Base-by-base conservation (phyloP, 208 protist genomes). In the Acanthamoeba culbertsoni region DNA sequence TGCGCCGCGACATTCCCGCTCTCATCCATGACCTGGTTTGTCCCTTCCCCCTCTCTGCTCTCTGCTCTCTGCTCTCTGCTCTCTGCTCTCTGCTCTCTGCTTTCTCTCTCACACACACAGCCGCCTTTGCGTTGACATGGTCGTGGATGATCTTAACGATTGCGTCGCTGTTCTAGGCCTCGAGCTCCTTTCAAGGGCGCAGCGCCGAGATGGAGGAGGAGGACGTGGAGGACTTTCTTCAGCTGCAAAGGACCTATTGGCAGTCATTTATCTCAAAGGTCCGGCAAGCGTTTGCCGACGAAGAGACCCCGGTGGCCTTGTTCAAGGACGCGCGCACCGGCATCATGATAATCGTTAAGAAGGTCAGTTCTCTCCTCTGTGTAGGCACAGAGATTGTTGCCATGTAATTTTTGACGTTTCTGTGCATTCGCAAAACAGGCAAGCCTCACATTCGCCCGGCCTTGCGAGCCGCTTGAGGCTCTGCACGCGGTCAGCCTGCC, bases 381-480 rank as follows among this genome's bases (percentile, higher is more conserved):
- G 6, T 5, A 40, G 20, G 12, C 63, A 57, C 26, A 18, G 1
- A 18, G 18, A 63, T 6, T 35, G 45, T 33, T 12, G 3, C 43
- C 35, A 65, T 62, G 18, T 20, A 14, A 23, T 12, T 51, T 23
- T 2, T 12, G 31, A 8, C 37, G 6, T 31, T 31, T 53, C 33
- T 55, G 20, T 55, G 18, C 5, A 10, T 37, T 31, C 48, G 48
- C 31, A 7, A 20, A 91, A n/a, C 28, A 93, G 88, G 88, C 16
- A 3, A 62, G 40, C 26, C 42, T 93, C 45, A 65, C 88, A 23
- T 79, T 93, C 26, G 35, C 53, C 8, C 59, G 88, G 3, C 59
- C 88, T 26, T 93, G 88, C 46, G 88, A 93, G 18, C 28, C 88
- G 10, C n/a, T 93, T 5, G 88, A 93, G 46, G 68, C 88, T 1